A percentile compares a stretch with the other conserved stretches of the same genome.
Evolutionary conservation across 352 stramenopile genomes (phyloP).

Genomic region (Phytophthora brassicae): DNA sequence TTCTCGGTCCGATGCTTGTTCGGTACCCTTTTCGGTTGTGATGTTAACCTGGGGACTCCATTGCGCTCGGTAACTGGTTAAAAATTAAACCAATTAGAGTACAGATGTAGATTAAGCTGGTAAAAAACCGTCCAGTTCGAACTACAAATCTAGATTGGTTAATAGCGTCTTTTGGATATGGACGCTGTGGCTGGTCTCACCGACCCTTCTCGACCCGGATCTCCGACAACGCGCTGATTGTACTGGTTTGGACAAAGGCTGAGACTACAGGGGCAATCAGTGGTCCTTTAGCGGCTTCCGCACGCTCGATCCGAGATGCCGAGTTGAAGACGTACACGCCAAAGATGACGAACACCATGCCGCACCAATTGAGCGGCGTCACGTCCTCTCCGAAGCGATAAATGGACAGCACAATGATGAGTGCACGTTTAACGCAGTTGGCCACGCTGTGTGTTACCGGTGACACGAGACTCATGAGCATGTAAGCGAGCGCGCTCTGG

Average conservation of each 20-base stretch:
- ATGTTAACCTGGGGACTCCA: constrained; percentile 3
- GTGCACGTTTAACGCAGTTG: constrained; percentile 89
- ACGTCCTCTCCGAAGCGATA: constrained; percentile 88
- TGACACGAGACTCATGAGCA: constrained; percentile 90
- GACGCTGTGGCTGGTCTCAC: constrained; percentile 15
- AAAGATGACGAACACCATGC: constrained; percentile 86
- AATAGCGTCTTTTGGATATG: constrained; percentile 19
- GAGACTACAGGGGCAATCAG: constrained; percentile 33
- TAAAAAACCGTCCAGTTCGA: constrained; percentile 6
- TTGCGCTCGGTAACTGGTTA: not conserved
- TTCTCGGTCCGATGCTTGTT: constrained; percentile 16
- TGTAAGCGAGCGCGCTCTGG: constrained; percentile 89
- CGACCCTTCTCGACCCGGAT: constrained; percentile 63
- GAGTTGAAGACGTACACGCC: constrained; percentile 90
- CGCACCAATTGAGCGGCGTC: constrained; percentile 79
- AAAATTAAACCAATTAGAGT: not conserved
- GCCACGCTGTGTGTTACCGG: constrained; percentile 90
- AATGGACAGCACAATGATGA: constrained; percentile 91
- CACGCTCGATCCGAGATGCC: constrained; percentile 63
- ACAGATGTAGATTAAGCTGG: not conserved
- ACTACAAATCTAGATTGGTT: not conserved
- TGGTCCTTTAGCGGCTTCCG: constrained; percentile 27
- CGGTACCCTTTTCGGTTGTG: constrained; percentile 28
- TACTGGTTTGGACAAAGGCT: constrained; percentile 49
- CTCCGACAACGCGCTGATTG: constrained; percentile 59